Evolutionary conservation across 2,329 filamentous ascomycete species (phyloP).

Genomic region (Colletotrichum musae): DNA sequence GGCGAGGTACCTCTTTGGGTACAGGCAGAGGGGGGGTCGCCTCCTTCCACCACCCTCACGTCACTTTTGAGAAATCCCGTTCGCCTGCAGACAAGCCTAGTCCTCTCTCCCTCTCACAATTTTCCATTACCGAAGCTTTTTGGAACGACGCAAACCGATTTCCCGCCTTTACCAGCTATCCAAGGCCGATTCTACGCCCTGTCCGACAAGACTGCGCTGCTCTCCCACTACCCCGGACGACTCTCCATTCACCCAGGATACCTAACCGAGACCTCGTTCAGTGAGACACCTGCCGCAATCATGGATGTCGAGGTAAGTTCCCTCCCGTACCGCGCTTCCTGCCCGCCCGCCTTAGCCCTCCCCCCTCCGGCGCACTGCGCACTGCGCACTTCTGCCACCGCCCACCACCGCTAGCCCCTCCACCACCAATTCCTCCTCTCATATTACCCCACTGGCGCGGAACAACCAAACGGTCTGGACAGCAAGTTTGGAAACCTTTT

Average conservation of each 20-base stretch:
- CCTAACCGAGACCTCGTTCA: conserved; percentile 39
- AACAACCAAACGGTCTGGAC: conserved; percentile 34
- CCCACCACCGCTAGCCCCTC: conserved; percentile 36
- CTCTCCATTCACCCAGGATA: conserved; percentile 35
- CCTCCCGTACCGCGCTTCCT: conserved; percentile 35
- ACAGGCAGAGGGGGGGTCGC: conserved; percentile 12
- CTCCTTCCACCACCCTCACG: conserved; percentile 34
- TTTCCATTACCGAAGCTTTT: conserved; percentile 27
- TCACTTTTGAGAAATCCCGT: conserved; percentile 36
- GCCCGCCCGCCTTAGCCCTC: conserved; percentile 39
- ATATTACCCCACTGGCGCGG: conserved; percentile 39
- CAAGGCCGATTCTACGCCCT: not conserved
- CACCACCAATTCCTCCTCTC: conserved; percentile 32
- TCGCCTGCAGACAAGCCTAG: conserved; percentile 23
- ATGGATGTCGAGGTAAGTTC: conserved; percentile 54
- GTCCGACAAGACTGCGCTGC: conserved; percentile 16
- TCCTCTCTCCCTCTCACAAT: conserved; percentile 33
- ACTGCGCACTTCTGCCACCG: conserved; percentile 34
- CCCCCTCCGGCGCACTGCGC: conserved; percentile 27
- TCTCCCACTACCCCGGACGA: conserved; percentile 20
- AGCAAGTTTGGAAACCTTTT: conserved; percentile 25
- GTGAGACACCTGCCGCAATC: conserved; percentile 44
- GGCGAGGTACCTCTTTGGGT: not conserved
- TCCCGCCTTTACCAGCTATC: conserved; percentile 23
- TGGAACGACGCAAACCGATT: conserved; percentile 19